These are phyloP conservation scores for Aspergillus brasiliensis DNA, from an alignment of 2,329 filamentous ascomycete genomes.

Conservation along the genomic window DNA sequence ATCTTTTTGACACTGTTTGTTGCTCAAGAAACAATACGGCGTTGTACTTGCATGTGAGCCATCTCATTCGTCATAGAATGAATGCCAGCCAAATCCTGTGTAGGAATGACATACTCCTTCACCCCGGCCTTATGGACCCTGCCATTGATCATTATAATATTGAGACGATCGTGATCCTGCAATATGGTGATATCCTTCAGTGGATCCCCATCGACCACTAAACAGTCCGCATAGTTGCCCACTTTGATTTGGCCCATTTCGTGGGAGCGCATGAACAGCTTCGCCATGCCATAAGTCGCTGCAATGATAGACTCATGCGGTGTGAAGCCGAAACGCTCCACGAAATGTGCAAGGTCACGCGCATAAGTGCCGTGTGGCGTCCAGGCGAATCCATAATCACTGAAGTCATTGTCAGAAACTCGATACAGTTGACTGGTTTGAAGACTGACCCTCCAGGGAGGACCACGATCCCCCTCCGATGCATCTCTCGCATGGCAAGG, in stretches of 20 bases:
- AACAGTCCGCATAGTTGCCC: constrained; percentile 48
- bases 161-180: constrained; percentile 48
- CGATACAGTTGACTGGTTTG: too few relatives aligned
- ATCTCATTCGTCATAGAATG: too few relatives aligned
- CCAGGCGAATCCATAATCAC: constrained; percentile 54
- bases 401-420: constrained; percentile 6
- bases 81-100: too few relatives aligned
- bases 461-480: constrained; percentile 43
- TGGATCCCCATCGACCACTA: constrained; percentile 52
- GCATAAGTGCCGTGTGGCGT: constrained; percentile 54
- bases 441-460: constrained; percentile 42
- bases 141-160: constrained; percentile 53
- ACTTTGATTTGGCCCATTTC: constrained; percentile 46
- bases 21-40: too few relatives aligned
- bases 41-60: too few relatives aligned
- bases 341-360: constrained; percentile 51
- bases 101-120: too few relatives aligned
- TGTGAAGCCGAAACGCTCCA: constrained; percentile 49
- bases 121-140: constrained; percentile 52
- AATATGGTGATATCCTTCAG: constrained; percentile 46
- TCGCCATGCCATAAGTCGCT: constrained; percentile 45
- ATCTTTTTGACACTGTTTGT: too few relatives aligned
- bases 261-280: constrained; percentile 42
- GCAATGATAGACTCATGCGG: constrained; percentile 49
- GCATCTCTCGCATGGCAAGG: constrained; percentile 48